phyloP scores from a whole-genome alignment of 352 stramenopile species.

The Phytophthora macrochlamydospora region DNA sequence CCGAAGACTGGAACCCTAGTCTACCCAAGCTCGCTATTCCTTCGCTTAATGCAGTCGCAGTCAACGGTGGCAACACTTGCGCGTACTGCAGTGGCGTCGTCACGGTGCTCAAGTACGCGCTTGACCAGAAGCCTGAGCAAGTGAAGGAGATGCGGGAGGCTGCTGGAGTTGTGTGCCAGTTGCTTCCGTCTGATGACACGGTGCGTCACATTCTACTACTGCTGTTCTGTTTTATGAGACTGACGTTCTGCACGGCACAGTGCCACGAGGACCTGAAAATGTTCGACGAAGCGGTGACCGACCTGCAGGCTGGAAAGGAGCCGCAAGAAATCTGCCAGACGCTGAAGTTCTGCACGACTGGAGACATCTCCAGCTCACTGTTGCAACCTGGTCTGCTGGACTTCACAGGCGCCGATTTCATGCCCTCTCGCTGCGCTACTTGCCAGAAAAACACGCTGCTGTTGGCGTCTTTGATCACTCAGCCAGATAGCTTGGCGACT shows the following conservation, averaged over 20 bases:
- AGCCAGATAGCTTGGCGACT: conserved; percentile 47
- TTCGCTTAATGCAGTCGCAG: conserved; percentile 2
- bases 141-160: conserved; percentile 64
- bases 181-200: conserved; percentile 68
- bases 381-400: conserved; percentile 41
- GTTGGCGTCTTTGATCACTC: conserved; percentile 53
- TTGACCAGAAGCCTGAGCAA: conserved; percentile 63
- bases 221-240: background rate
- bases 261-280: conserved; percentile 72
- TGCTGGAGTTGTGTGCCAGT: conserved; percentile 65
- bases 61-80: conserved; percentile 45
- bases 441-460: conserved; percentile 69
- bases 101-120: conserved; percentile 63
- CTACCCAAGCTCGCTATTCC: conserved; percentile 21
- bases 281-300: conserved; percentile 58
- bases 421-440: conserved; percentile 48
- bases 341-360: conserved; percentile 52
- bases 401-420: conserved; percentile 46
- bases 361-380: conserved; percentile 19
- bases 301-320: conserved; percentile 60
- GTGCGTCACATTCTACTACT: conserved; percentile 29
- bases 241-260: conserved; percentile 23
- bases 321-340: conserved; percentile 62
- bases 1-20: conserved; percentile 17
- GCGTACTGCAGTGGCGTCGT: conserved; percentile 69